Conservation (phyloP, 169 alveolate species). For the Plasmodium inui region DNA sequence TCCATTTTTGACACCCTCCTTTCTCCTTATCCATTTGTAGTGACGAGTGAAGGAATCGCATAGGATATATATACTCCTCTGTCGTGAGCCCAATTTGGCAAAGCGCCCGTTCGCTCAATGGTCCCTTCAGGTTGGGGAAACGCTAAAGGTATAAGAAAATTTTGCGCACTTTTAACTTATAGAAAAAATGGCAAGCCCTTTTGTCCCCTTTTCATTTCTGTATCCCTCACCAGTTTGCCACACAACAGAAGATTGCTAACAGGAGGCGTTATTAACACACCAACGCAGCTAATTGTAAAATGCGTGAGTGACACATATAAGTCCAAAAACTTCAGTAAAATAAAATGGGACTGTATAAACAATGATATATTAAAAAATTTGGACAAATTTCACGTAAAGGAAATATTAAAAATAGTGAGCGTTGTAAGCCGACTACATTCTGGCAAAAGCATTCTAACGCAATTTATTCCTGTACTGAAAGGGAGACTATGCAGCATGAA, state of each 20-base stretch:
- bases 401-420: conserved; percentile 35
- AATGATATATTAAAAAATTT: conserved; percentile 57
- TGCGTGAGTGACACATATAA: conserved; percentile 64
- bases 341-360: conserved; percentile 61
- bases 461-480: conserved; percentile 6
- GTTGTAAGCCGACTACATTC: conserved; percentile 50
- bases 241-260: not conserved
- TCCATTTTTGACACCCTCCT: not conserved
- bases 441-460: conserved; percentile 42
- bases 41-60: not conserved
- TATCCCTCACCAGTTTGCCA: not conserved
- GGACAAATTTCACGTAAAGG: conserved; percentile 40
- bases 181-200: not conserved
- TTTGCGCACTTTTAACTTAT: not conserved
- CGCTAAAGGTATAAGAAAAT: not conserved
- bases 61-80: not conserved
- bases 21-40: not conserved
- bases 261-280: conserved; percentile 11
- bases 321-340: conserved; percentile 68
- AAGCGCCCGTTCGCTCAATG: not conserved
- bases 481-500: conserved; percentile 14
- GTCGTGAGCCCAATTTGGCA: not conserved
- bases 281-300: conserved; percentile 61
- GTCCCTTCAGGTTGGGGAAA: not conserved
- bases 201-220: not conserved